A percentile compares a stretch with the other conserved stretches of the same genome.
Conservation (phyloP, 2,329 filamentous ascomycete genomes). For the Paecilomyces niveus region DNA sequence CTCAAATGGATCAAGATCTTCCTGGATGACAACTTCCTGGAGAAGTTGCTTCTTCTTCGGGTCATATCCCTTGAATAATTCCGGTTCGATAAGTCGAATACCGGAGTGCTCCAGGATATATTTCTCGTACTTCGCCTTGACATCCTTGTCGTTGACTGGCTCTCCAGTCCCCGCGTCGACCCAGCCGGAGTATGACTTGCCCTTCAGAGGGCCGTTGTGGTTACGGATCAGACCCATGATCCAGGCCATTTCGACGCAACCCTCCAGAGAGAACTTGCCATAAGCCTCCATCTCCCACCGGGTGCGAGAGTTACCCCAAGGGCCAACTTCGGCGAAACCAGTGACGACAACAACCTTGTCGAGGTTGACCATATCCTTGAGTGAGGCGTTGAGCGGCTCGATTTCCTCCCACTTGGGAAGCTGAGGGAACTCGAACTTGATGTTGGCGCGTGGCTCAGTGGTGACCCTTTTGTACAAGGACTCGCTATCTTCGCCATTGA, state of each 20-base stretch:
- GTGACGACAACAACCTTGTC: conserved; percentile 98
- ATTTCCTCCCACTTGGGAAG: conserved; percentile 89
- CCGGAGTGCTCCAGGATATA: conserved; percentile 92
- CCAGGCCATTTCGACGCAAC: conserved; percentile 99
- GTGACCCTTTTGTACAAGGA: conserved; percentile 90
- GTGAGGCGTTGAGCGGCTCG: conserved; percentile 75
- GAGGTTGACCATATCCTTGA: conserved; percentile 97
- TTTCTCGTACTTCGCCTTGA: conserved; percentile 97
- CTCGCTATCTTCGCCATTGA: conserved; percentile 90
- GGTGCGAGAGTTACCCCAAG: conserved; percentile 97
- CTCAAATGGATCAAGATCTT: conserved; percentile 96
- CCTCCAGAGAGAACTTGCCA: conserved; percentile 93
- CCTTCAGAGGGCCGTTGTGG: conserved; percentile 92
- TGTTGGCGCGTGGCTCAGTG: conserved; percentile 89
- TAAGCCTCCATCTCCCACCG: conserved; percentile 99
- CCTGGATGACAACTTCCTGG: conserved; percentile 94
- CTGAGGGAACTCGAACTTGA: conserved; percentile 92
- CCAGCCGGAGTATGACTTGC: conserved; percentile 92
- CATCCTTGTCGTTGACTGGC: conserved; percentile 94
- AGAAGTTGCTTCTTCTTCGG: conserved; percentile 98
- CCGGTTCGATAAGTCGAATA: conserved; percentile 95
- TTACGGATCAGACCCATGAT: conserved; percentile 99
- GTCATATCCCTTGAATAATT: conserved; percentile 94
- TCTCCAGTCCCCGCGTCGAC: conserved; percentile 92
- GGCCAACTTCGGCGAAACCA: conserved; percentile 83